Conservation (phyloP, 2,329 filamentous ascomycete genomes). For the Botryosphaeria dothidea region DNA sequence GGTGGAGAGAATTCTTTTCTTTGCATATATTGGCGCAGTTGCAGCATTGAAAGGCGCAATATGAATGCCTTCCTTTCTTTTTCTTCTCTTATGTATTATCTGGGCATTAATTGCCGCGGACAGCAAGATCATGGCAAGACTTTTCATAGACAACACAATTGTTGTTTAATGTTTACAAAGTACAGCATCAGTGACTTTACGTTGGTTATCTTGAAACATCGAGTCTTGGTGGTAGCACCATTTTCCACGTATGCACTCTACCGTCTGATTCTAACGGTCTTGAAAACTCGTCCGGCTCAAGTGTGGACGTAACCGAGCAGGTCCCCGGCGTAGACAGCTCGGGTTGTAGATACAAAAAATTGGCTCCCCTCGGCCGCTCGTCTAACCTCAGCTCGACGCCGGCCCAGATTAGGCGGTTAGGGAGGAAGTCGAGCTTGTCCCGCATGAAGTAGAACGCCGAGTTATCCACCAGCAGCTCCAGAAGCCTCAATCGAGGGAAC, state of each 20-base stretch:
- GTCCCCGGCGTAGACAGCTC: not conserved
- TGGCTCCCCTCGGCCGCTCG: not conserved
- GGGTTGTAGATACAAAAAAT: not conserved
- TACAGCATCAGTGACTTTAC: too few species aligned
- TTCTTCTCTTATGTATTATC: too few species aligned
- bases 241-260: not conserved
- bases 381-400: slow-evolving; percentile 1
- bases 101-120: too few species aligned
- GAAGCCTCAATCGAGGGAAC: not conserved
- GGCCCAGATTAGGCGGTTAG: slow-evolving; percentile 1
- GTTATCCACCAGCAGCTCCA: slow-evolving; percentile 3
- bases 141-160: too few species aligned
- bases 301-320: not conserved
- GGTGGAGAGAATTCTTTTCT: too few species aligned
- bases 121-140: too few species aligned
- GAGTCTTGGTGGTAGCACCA: not conserved
- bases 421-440: slow-evolving; percentile 9
- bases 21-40: too few species aligned
- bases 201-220: not conserved
- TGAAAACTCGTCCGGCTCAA: not conserved
- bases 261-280: not conserved
- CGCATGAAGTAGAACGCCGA: slow-evolving; percentile 6
- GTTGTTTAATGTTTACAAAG: too few species aligned
- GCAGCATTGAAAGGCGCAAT: too few species aligned
- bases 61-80: too few species aligned